Evolutionary conservation across 208 protist genomes (phyloP), one percentile per base, ranked within the genome.

Genomic region (Trypanosoma cruzi): DNA sequence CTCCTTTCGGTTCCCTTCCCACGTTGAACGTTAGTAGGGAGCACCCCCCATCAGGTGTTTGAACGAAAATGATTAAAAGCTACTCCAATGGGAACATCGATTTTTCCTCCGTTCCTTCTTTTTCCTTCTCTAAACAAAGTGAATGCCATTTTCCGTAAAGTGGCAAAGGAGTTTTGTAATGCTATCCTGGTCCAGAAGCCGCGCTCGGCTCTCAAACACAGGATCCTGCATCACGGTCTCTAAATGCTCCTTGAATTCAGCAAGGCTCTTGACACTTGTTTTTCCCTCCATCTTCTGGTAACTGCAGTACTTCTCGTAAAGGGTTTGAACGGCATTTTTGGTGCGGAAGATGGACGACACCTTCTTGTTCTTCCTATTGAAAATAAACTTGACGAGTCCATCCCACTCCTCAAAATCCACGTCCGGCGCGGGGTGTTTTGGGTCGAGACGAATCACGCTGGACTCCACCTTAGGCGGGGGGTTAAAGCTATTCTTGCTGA

Each of bases 371-470:
- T 99, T 99, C 50, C 98, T 90, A 44, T 90, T 95, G 82, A 99
- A 99, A 53, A 98, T 96, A 57, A 99, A 80, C 62, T 96, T 95
- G 8, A 99, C 91, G 14, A 99, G 85, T 20, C 99, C 99, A 68
- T 99, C 99, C 98, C 99, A 99, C 85, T 99, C 99, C 64, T 98
- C 79, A 78, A 99, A 99, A 78, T 99, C 98, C 32, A 99, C 96
- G 36, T 93, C 87, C 53, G 99, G 99, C 1, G 90, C 87, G 18
- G 98, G 98, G 71, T 98, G 94, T 67, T 97, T 97, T 37, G 99
- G 99, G 73, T 99, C 94, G 36, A 99, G 95, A 42, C 96, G 85
- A 49, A 99, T 98, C 26, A 99, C 99, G 49, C 87, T 93, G 14
- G 98, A 99, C 63, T 99, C 98, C 42, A 99, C 98, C 88, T 99